Base-by-base conservation (phyloP, 208 protist species). In the Leishmania aethiopica region DNA sequence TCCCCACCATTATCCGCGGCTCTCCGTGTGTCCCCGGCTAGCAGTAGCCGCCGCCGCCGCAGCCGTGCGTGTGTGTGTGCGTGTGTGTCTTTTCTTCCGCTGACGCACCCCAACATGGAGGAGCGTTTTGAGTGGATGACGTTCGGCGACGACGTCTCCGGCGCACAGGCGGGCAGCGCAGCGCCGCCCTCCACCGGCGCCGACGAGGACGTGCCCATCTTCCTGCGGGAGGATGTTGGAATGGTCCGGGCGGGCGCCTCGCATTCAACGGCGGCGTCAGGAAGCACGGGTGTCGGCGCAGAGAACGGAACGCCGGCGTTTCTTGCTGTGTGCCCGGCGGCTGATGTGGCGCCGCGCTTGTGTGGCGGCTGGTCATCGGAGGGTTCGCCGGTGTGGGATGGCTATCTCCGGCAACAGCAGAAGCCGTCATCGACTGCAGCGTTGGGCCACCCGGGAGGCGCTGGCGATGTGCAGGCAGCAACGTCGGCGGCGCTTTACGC, bases 61-160 rank as follows among this genome's bases (percentile, higher is more conserved):
- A 8, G 42, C 5, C 1, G 49, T 53, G 49, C 28, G 3, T 77
- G 15, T 57, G 45, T 57, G 28, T 73, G 74, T 73, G 75, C 1
- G 35, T 76, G 17, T 32, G 42, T 15, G 40, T 28, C 57, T n/a
- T 25, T 55, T 40, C 35, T 47, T 83, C 55, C 70, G 49, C 7
- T 69, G 15, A 42, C 32, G 6, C 60, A 2, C n/a, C 7, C 45
- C 75, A 25, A 10, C 42, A 86, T 82, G 83, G 19, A 60, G 64
- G 74, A 77, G 19, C 71, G 80, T 5, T 86, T 89, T 32, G 88
- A 87, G 2, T 88, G 84, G 81, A 86, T 91, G 82, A 77, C 82
- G 25, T 82, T 89, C 37, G 86, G 86, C 22, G 83, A 85, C 37
- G 83, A 79, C 40, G 69, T 22, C 51, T 2, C 13, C 40, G 40